Evolutionary conservation across 495 filamentous ascomycete species (phyloP), one percentile per base, ranked within the genome.

Genomic region (Parathielavia hyrcaniae): DNA sequence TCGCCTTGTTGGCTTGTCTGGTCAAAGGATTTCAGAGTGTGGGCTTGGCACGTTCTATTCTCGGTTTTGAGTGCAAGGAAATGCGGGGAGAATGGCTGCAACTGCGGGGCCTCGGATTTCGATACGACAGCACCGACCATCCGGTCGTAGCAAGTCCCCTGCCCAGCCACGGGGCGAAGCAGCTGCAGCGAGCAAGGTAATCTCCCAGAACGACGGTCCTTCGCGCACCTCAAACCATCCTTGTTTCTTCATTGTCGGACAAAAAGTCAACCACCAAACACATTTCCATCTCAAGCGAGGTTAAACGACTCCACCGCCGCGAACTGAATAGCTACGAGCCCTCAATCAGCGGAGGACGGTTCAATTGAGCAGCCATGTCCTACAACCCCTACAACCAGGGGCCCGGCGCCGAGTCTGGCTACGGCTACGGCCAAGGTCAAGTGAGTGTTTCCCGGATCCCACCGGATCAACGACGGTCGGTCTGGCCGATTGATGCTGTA

Each of bases 371-470:
- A 64, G 66, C 50, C 58, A 79, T 79, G 76, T 76, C 75, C 49
- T 73, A 70, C 67, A 70, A 76, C 59, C 73, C 70, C 35, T 79
- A 79, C 64, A 69, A 70, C 39, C 71, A 77, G 62, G 73, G 65
- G 30, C 72, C 79, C 2, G 30, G 59, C 35, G 71, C 70, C 36
- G 74, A 78, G 61, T 68, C 70, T 54, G 81, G 81, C 20, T 81
- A 82, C 53, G 76, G 72, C 50, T 62, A 65, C 60, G 61, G 60
- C 12, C 66, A 68, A 40, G 26, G 26, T 30, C 58, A 40, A 48
- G 68, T 71, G 43, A 60, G 66, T 64, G 8, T 50, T 53, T 41
- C 47, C 14, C 51, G 35, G 51, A 39, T 58, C 43, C 23, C 50
- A 36, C 40, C 43, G 49, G 32, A 17, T 11, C 4, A 12, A 35